These are phyloP conservation scores for Fusarium setosum DNA, from an alignment of 2,329 filamentous ascomycete genomes.

Conservation along the genomic window DNA sequence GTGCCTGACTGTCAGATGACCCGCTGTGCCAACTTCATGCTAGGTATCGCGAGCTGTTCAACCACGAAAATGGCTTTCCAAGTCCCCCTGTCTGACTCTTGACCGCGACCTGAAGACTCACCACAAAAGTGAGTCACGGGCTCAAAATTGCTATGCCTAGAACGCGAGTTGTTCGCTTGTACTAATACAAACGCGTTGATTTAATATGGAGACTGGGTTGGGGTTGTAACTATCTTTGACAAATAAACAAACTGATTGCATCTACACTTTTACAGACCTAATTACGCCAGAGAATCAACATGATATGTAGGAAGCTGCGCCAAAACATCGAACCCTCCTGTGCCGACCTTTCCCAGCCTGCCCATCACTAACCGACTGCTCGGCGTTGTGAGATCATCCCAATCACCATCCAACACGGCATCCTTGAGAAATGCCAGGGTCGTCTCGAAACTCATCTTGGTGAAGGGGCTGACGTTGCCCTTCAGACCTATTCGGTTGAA, in stretches of 20 bases:
- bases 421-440: conserved; percentile 94
- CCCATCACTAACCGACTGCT: conserved; percentile 92
- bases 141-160: neutral
- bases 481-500: conserved; percentile 93
- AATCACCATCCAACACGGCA: conserved; percentile 89
- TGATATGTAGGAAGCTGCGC: conserved; percentile 67
- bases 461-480: conserved; percentile 88
- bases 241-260: conserved; percentile 26
- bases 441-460: conserved; percentile 99
- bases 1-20: too few species aligned
- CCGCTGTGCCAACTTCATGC: too few species aligned
- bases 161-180: neutral
- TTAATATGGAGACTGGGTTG: too few species aligned
- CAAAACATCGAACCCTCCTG: conserved; percentile 91
- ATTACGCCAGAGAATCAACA: conserved; percentile 46
- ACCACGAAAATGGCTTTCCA: too few species aligned
- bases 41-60: too few species aligned
- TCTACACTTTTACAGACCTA: conserved; percentile 33
- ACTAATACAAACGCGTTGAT: neutral
- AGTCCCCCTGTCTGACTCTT: too few species aligned
- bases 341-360: conserved; percentile 83
- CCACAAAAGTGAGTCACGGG: neutral
- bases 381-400: conserved; percentile 87
- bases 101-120: too few species aligned
- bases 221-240: too few species aligned